A percentile compares a stretch with the other conserved stretches of the same genome.
Evolutionary conservation across 2,329 filamentous ascomycete species (phyloP).

Genomic region (Fusarium sublunatum): DNA sequence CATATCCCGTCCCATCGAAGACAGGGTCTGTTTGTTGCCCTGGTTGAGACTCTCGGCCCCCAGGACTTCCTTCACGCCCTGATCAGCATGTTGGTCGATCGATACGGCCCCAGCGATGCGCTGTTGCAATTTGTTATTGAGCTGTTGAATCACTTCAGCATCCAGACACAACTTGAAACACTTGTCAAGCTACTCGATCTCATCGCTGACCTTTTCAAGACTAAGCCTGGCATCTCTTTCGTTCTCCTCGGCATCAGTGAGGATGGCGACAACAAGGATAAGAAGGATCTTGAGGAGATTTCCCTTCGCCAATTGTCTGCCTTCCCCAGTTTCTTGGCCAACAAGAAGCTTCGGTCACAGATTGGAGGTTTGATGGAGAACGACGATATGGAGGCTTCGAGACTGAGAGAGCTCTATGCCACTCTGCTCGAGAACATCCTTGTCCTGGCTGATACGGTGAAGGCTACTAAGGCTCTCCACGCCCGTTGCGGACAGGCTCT

Average conservation of each 20-base stretch:
- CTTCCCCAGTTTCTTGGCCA: slow-evolving; percentile 68
- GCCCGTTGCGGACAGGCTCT: slow-evolving; percentile 75
- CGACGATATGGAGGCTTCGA: slow-evolving; percentile 74
- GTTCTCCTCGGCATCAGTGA: slow-evolving; percentile 72
- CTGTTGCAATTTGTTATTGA: slow-evolving; percentile 80
- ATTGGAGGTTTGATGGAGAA: slow-evolving; percentile 67
- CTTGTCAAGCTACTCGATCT: slow-evolving; percentile 82
- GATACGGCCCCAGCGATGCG: slow-evolving; percentile 80
- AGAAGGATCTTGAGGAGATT: slow-evolving; percentile 62
- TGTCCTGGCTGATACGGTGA: slow-evolving; percentile 72
- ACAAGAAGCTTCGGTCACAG: slow-evolving; percentile 66
- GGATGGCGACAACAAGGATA: slow-evolving; percentile 60
- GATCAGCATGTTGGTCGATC: slow-evolving; percentile 88
- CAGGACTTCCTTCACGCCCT: slow-evolving; percentile 90
- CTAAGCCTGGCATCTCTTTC: slow-evolving; percentile 79
- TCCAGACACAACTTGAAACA: slow-evolving; percentile 80
- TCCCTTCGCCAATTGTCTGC: slow-evolving; percentile 67
- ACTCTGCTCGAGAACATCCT: slow-evolving; percentile 74
- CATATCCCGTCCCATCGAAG: slow-evolving; percentile 92
- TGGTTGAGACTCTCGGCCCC: slow-evolving; percentile 86
- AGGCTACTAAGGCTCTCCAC: slow-evolving; percentile 66
- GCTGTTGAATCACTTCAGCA: slow-evolving; percentile 77
- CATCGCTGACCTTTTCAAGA: slow-evolving; percentile 77
- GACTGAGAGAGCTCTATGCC: slow-evolving; percentile 75
- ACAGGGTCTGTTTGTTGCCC: slow-evolving; percentile 82